Percentiles rank a stretch among this genome's conserved stretches.
These are phyloP conservation scores for Leccinum insolens DNA, from an alignment of 1,284 basidiomycete genomes.

Conservation along the genomic window DNA sequence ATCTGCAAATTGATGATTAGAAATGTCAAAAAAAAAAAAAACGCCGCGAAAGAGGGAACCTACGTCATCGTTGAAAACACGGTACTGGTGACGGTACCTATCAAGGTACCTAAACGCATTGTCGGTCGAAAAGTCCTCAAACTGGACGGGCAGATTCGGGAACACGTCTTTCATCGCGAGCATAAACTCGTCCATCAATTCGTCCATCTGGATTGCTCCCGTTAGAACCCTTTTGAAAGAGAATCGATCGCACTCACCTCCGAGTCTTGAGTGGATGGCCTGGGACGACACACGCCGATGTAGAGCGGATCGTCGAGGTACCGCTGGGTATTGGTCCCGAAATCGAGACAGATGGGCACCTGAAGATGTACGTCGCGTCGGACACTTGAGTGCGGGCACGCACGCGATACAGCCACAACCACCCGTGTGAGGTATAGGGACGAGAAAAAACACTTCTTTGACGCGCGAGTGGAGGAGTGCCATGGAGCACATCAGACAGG, in stretches of 20 bases:
- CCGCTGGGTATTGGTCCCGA: conserved; percentile 79
- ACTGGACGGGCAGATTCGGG: conserved; percentile 78
- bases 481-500: conserved; percentile 97
- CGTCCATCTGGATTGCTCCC: conserved; percentile 53
- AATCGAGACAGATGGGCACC: conserved; percentile 76
- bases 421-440: conserved; percentile 72
- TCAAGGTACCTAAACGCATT: conserved; percentile 77
- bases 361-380: conserved; percentile 6
- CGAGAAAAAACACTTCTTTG: conserved; percentile 77
- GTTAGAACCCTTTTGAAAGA: conserved; percentile 6
- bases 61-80: conserved; percentile 84
- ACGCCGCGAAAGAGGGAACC: conserved; percentile 24
- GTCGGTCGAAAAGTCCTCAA: conserved; percentile 81
- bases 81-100: conserved; percentile 60
- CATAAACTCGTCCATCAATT: conserved; percentile 87
- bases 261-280: conserved; percentile 46
- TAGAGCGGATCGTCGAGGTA: conserved; percentile 82
- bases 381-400: conserved; percentile 63
- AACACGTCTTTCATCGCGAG: conserved; percentile 65
- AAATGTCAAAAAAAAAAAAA: not conserved
- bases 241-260: conserved; percentile 38
- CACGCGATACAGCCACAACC: conserved; percentile 75
- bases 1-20: conserved; percentile 41
- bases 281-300: conserved; percentile 67
- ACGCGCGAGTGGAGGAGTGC: conserved; percentile 90